Conservation (phyloP, 768 basidiomycete species). For the Lentinula lateritia region DNA sequence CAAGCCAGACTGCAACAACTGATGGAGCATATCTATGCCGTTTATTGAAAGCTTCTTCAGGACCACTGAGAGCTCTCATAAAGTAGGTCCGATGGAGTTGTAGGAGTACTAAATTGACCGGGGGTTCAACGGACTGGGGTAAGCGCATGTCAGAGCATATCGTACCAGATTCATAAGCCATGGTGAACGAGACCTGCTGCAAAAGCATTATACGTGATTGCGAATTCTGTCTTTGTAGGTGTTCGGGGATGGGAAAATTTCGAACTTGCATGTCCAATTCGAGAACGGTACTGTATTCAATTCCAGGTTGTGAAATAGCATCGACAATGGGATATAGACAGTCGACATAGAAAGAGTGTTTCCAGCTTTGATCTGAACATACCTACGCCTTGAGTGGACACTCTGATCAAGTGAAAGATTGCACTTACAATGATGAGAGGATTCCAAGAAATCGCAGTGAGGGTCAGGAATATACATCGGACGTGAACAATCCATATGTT, state of each 20-base stretch:
- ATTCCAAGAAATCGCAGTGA: conserved; percentile 29
- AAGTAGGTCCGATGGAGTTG: conserved; percentile 68
- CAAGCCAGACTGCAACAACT: conserved; percentile 61
- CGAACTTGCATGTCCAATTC: conserved; percentile 55
- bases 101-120: conserved; percentile 41
- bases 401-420: not conserved
- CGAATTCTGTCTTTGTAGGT: conserved; percentile 36
- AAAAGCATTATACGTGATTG: conserved; percentile 44
- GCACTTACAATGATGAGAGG: conserved; percentile 35
- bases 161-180: conserved; percentile 58
- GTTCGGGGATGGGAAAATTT: conserved; percentile 51
- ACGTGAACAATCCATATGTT: conserved; percentile 53
- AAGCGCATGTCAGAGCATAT: not conserved
- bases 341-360: conserved; percentile 53
- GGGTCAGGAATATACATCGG: conserved; percentile 41
- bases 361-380: conserved; percentile 62
- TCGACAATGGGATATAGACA: conserved; percentile 62
- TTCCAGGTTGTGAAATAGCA: conserved; percentile 45
- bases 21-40: conserved; percentile 64
- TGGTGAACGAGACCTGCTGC: conserved; percentile 55
- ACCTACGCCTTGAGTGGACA: conserved; percentile 5
- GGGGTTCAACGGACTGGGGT: not conserved
- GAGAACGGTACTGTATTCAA: conserved; percentile 46
- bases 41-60: conserved; percentile 55
- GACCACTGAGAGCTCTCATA: conserved; percentile 53